These are phyloP conservation scores for Populus euphratica DNA, from an alignment of 345 rosid species.

Conservation along the genomic window DNA sequence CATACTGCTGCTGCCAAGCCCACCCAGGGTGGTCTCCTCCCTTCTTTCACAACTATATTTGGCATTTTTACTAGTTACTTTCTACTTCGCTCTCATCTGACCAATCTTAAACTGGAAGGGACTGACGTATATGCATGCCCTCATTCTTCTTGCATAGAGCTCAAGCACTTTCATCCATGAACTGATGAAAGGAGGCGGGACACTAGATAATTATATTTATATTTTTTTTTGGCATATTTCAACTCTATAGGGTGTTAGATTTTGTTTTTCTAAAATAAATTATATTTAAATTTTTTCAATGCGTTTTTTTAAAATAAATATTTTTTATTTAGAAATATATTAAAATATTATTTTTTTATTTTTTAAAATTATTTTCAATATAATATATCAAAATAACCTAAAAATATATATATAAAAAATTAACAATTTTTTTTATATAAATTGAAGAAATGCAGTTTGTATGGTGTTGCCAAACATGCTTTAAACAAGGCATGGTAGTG, in stretches of 20 bases:
- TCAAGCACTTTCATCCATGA: background rate
- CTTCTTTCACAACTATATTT: constrained; percentile 52
- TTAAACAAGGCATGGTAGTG: too few species aligned
- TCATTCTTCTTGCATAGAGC: background rate
- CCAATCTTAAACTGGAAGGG: background rate
- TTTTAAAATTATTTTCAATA: too few species aligned
- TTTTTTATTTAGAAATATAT: too few species aligned
- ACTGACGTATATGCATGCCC: background rate
- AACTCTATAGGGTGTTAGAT: background rate
- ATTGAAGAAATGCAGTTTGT: too few species aligned
- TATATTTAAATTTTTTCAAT: too few species aligned
- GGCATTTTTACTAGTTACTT: constrained; percentile 26
- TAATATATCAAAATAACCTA: too few species aligned
- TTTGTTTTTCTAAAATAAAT: too few species aligned
- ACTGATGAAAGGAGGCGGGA: background rate
- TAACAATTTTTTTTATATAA: too few species aligned
- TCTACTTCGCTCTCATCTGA: background rate
- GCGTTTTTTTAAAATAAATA: too few species aligned
- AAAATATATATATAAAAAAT: too few species aligned
- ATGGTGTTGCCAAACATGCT: too few species aligned
- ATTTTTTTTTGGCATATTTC: background rate
- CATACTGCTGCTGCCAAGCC: constrained; percentile 90
- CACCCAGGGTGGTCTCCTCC: constrained; percentile 95
- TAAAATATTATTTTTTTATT: too few species aligned
- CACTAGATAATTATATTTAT: background rate